Base-by-base conservation (phyloP, 2,329 filamentous ascomycete genomes). In the Claviceps pazoutovae region DNA sequence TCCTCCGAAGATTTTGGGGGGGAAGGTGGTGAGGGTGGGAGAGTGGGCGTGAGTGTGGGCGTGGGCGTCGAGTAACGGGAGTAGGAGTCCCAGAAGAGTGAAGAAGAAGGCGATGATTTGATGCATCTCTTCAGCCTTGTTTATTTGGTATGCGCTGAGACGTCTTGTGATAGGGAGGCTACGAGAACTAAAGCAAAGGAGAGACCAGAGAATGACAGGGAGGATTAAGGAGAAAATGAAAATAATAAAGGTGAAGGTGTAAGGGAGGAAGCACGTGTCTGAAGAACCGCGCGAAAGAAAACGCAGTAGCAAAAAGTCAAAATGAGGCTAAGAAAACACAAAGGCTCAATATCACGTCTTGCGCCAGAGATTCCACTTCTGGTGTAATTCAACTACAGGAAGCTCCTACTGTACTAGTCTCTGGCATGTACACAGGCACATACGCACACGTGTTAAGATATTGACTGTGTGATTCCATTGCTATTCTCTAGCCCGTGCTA, bases 401-500 rank as follows among this genome's bases (percentile, higher is more conserved):
- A 7, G 21, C 44, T 19, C 14, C 4, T 36, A 17, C 26, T 19
- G 30, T 34, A 34, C 9, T 30, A 17, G 3, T 46, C 4, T 17
- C 17, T 13, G 26, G 14, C 16, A 34, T 9, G 19, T 14, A 44
- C 19, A 44, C 11, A 44, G 9, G 30, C 9, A 34, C 9, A 34
- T 34, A 11, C 16, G 38, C 38, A 41, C 13, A 26, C 11, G 16
- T 34, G n/a, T 14, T 34, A 16, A 17, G 5, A 34, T 34, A 36
- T 46, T 26, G 23, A 14, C 14, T 46, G 23, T 46, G n/a, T 34
- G 17, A 30, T 36, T 45, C 21, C 43, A 4, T 48, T 44, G 46
- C 48, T 53, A 51, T 49, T 53, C 49, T 49, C 36, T 48, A 51
- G 42, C 48, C 52, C 52, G 17, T 45, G 37, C 45, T 49, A 53